Evolutionary conservation across 1,284 basidiomycete species (phyloP), one percentile per base, ranked within the genome.

Genomic region (Sphagnurus paluster): DNA sequence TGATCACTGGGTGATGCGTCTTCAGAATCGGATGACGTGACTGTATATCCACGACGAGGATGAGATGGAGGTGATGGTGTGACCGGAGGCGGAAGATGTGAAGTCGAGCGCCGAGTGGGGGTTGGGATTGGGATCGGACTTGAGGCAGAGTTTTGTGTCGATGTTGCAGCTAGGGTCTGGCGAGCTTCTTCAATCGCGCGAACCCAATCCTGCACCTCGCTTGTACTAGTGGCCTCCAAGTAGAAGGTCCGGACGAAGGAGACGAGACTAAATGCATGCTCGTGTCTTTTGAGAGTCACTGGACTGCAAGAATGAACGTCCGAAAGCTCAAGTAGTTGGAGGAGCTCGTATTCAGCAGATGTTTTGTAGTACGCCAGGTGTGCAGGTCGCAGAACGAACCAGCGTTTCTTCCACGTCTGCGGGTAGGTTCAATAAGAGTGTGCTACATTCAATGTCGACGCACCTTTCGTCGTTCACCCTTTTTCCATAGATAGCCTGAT

Each of bases 351-450:
- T 67, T 98, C 94, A 55, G 85, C 82, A 40, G 91, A 87, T 47
- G 85, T 94, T 75, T 98, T 98, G 83, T 99, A 99, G 71, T 97
- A 98, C 10, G 93, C 93, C 39, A 99, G 72, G 65, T 95, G 92
- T 13, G 89, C 90, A 0, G 91, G 82, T 11, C 96, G 82, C 49
- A 99, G 72, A 0, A 99, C 97, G 58, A 98, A 99, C 96, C 96
- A 99, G 28, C 96, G 82, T 72, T 95, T 95, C 77, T 98, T 98
- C 96, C 96, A 99, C 1, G 87, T 93, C 92, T 97, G n/a, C 38
- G 47, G 47, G 16, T n/a, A n/a, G n/a, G n/a, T n/a, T n/a, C n/a
- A 19, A 36, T 49, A 46, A 33, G 46, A 49, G 37, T 52, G 30
- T 56, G 46, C 4, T 46, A 38, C 39, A 43, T 52, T 8, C 17